Evolutionary conservation across 768 basidiomycete species (phyloP).

Genomic region (Pulveroboletus sp.): DNA sequence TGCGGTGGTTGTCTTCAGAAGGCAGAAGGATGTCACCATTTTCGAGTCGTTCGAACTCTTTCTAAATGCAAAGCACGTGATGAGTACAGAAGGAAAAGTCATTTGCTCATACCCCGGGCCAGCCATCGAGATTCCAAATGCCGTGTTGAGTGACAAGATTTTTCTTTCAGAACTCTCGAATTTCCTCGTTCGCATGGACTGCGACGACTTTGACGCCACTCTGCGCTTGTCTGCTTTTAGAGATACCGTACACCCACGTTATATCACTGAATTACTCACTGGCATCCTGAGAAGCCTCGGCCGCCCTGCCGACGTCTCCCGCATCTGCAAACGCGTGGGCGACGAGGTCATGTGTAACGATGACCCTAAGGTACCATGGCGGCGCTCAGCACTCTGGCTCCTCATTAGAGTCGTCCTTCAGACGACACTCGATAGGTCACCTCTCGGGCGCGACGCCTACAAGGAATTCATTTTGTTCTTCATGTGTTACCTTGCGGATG

Average conservation of each 20-base stretch:
- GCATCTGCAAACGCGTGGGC: no score
- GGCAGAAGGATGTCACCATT: conserved; percentile 9
- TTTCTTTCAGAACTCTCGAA: conserved; percentile 35
- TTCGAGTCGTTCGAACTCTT: conserved; percentile 41
- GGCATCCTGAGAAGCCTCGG: conserved; percentile 41
- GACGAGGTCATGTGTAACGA: conserved; percentile 11
- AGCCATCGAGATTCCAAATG: conserved; percentile 38
- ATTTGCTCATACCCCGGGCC: conserved; percentile 44
- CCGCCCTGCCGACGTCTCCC: conserved; percentile 3
- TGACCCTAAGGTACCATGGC: conserved; percentile 25
- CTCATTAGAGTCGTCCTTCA: no score
- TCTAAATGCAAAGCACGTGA: conserved; percentile 31
- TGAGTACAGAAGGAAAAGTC: conserved; percentile 39
- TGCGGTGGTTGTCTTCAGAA: conserved; percentile 41
- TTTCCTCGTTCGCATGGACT: conserved; percentile 37
- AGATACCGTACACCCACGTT: conserved; percentile 34
- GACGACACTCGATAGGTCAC: conserved; percentile 19
- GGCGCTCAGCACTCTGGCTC: conserved; percentile 37
- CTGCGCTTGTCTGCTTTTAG: conserved; percentile 24
- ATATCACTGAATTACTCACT: conserved; percentile 45
- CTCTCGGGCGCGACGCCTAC: conserved; percentile 29
- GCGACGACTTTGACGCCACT: conserved; percentile 29
- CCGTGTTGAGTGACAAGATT: conserved; percentile 23
- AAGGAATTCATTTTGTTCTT: conserved; percentile 50
- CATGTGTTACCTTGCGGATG: conserved; percentile 25